phyloP scores from a whole-genome alignment of 257 asterid species.

The Plantago major region DNA sequence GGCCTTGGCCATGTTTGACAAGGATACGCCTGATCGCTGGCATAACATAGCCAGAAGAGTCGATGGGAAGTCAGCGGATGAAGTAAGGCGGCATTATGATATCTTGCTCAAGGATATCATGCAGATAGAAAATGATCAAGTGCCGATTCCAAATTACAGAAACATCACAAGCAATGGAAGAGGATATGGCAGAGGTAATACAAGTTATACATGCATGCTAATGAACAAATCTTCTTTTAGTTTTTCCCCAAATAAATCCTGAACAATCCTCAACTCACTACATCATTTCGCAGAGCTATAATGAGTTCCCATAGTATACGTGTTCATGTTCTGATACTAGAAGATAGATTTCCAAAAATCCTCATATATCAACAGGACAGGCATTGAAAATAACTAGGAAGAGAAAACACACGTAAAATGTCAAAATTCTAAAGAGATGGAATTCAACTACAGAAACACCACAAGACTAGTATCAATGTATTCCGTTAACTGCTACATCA shows the following conservation, averaged over 20 bases:
- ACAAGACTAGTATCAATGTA: too few relatives aligned
- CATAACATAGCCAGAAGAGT: slow-evolving; percentile 46
- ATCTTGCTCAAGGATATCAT: slow-evolving; percentile 39
- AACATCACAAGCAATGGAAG: slow-evolving; percentile 23
- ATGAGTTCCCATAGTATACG: too few relatives aligned
- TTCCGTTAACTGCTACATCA: neutral
- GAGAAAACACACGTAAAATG: too few relatives aligned
- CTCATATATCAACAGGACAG: too few relatives aligned
- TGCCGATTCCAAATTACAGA: slow-evolving; percentile 48
- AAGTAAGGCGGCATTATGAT: slow-evolving; percentile 50
- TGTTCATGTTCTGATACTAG: too few relatives aligned
- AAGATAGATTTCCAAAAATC: too few relatives aligned
- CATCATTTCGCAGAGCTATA: too few relatives aligned
- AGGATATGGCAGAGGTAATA: slow-evolving; percentile 35
- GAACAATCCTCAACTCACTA: too few relatives aligned
- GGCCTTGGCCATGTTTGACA: slow-evolving; percentile 47
- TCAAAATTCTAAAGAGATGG: too few relatives aligned
- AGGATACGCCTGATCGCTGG: slow-evolving; percentile 55
- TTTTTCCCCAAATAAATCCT: too few relatives aligned
- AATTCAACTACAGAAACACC: too few relatives aligned
- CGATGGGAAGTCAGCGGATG: slow-evolving; percentile 43
- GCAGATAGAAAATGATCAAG: slow-evolving; percentile 47
- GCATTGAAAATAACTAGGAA: too few relatives aligned
- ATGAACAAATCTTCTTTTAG: neutral
- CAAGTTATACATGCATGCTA: neutral